Evolutionary conservation across 257 asterid genomes (phyloP), one percentile per base, ranked within the genome.

Genomic region (Haberlea rhodopensis): DNA sequence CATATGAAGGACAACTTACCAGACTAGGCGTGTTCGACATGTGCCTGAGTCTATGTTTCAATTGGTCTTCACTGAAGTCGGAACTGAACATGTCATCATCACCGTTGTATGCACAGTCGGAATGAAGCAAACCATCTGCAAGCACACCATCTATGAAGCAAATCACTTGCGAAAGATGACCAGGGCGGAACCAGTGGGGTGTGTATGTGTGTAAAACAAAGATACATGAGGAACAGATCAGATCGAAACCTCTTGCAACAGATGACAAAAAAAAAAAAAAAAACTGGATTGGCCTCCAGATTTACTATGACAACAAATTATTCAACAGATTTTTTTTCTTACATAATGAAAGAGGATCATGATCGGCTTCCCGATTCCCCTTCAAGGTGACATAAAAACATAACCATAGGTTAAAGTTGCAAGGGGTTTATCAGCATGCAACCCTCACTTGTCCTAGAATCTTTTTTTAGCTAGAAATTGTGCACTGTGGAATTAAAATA

Each of bases 21-120:
- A 90, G 84, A 59, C 92, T 85, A 59, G 97, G 99, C 21, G 91
- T 86, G 78, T 78, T 88, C 20, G 89, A 80, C 96, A 94, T 87
- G 86, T 94, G 99, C 66, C 97, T 97, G 34, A 90, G 86, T 77
- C 73, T 87, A 73, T 81, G 96, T 66, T 71, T 85, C 87, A 90
- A 76, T 77, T 90, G 97, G 66, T 90, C 97, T 53, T 94, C 96
- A 66, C 76, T 84, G 62, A 94, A 82, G 80, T 91, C 98, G 5
- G 96, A 91, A 75, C 98, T 91, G 78, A 91, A 91, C 79, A 91
- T 52, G 85, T 91, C 98, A 58, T 91, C 98, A 34, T 86, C 96
- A 1, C 98, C 95, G 53, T 88, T 91, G 85, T 91, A 91, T 28
- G 98, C 90, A 67, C 82, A 83, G 58, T 86, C 89, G 2, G 94